Percentiles rank a stretch among this genome's conserved stretches.
phyloP scores from a whole-genome alignment of 768 basidiomycete genomes.

The Mycena pura region DNA sequence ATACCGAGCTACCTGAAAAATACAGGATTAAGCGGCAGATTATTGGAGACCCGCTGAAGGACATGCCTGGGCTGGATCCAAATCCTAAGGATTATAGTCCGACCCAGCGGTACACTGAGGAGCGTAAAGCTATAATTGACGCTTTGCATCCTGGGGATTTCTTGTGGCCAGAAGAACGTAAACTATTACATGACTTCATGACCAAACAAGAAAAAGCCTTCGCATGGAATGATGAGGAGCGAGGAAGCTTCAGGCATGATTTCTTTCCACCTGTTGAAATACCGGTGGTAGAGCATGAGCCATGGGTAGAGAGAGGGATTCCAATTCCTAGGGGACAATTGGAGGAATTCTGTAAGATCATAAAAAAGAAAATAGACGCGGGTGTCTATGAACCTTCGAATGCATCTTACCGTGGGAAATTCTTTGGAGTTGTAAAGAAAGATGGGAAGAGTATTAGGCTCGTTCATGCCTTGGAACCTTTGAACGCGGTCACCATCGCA shows the following conservation, averaged over 20 bases:
- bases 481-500: conserved; percentile 33
- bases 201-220: conserved; percentile 26
- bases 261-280: conserved; percentile 18
- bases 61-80: conserved; percentile 19
- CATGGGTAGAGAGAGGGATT: conserved; percentile 29
- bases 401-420: conserved; percentile 35
- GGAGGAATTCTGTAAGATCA: conserved; percentile 21
- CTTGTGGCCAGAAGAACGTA: conserved; percentile 35
- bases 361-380: conserved; percentile 29
- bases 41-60: conserved; percentile 32
- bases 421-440: conserved; percentile 39
- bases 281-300: conserved; percentile 32
- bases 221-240: conserved; percentile 7
- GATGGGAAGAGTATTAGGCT: conserved; percentile 29
- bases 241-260: conserved; percentile 8
- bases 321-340: conserved; percentile 23
- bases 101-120: conserved; percentile 22
- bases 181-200: conserved; percentile 32
- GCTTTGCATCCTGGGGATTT: conserved; percentile 27
- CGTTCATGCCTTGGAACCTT: conserved; percentile 35
- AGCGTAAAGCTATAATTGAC: conserved; percentile 26
- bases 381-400: conserved; percentile 18
- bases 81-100: conserved; percentile 29
- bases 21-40: conserved; percentile 23
- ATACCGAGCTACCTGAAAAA: conserved; percentile 27